Conservation (phyloP, 2,329 filamentous ascomycete genomes). For the Verticillium nonalfalfae region DNA sequence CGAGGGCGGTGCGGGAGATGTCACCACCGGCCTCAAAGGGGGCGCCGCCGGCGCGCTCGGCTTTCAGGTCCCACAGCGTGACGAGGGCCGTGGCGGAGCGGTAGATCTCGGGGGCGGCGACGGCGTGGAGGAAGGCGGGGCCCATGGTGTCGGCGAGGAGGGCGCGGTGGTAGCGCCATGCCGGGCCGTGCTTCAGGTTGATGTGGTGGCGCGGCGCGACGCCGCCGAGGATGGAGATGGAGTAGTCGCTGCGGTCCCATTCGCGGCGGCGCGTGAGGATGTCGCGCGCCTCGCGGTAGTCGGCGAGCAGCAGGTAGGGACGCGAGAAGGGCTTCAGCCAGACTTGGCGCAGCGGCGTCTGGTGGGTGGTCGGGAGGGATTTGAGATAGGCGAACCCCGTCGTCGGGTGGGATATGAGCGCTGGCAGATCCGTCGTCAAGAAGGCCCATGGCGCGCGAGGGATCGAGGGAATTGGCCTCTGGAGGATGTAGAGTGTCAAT, state of each 20-base stretch:
- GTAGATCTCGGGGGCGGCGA: conserved; percentile 26
- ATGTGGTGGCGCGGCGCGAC: conserved; percentile 25
- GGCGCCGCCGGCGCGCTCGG: conserved; percentile 17
- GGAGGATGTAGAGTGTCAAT: background rate
- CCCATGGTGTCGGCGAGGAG: conserved; percentile 30
- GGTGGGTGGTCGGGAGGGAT: conserved; percentile 15
- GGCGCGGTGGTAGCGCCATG: conserved; percentile 23
- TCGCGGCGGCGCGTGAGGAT: conserved; percentile 36
- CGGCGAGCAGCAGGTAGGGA: conserved; percentile 36
- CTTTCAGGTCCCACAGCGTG: conserved; percentile 26
- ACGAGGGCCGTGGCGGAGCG: conserved; percentile 20
- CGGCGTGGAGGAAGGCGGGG: conserved; percentile 23
- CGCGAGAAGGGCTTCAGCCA: conserved; percentile 35
- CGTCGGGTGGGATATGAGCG: background rate
- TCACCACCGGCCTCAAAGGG: conserved; percentile 22
- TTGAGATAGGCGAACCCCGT: background rate
- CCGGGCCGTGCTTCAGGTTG: conserved; percentile 17
- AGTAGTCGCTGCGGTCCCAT: conserved; percentile 28
- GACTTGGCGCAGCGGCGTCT: conserved; percentile 37
- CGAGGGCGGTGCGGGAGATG: conserved; percentile 21
- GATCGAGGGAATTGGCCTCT: background rate
- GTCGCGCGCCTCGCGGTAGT: conserved; percentile 27
- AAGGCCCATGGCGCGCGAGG: background rate
- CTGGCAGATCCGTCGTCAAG: background rate
- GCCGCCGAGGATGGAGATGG: conserved; percentile 18